Conservation (phyloP, 106 monocot species). For the Cymbidium sinense region DNA sequence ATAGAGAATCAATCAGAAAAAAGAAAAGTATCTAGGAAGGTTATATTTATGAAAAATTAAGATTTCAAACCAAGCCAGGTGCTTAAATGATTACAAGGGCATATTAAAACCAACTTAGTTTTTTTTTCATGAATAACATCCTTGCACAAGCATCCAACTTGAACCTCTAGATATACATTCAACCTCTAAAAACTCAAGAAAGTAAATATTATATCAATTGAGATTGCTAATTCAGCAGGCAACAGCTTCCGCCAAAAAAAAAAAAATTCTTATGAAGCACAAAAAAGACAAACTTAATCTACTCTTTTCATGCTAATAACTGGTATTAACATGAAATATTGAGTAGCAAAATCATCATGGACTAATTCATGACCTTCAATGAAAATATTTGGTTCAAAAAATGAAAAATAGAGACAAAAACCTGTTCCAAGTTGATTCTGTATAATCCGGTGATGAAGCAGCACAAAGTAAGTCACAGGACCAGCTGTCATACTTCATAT, state of each 20-base stretch:
- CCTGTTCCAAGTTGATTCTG: constrained; percentile 93
- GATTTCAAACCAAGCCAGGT: background rate
- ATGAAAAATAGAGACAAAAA: constrained; percentile 8
- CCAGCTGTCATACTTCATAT: constrained; percentile 89
- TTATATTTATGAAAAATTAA: background rate
- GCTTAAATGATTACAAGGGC: background rate
- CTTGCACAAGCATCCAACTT: background rate
- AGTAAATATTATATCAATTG: background rate
- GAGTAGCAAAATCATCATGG: background rate
- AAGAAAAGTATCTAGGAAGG: background rate
- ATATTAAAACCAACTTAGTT: background rate
- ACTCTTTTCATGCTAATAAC: background rate
- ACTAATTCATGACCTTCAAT: background rate
- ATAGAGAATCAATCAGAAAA: background rate
- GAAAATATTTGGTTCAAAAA: background rate
- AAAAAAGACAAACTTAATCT: background rate
- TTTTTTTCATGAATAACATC: background rate
- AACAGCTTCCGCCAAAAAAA: background rate
- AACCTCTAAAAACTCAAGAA: background rate
- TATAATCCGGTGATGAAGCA: constrained; percentile 89
- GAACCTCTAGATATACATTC: background rate
- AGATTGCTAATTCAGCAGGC: background rate
- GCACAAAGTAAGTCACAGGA: constrained; percentile 97
- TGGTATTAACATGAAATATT: background rate
- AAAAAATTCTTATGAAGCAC: background rate